A percentile compares a stretch with the other conserved stretches of the same genome.
Conservation (phyloP, 192 early-diverging fungal genomes). For the Backusella psychrophila region DNA sequence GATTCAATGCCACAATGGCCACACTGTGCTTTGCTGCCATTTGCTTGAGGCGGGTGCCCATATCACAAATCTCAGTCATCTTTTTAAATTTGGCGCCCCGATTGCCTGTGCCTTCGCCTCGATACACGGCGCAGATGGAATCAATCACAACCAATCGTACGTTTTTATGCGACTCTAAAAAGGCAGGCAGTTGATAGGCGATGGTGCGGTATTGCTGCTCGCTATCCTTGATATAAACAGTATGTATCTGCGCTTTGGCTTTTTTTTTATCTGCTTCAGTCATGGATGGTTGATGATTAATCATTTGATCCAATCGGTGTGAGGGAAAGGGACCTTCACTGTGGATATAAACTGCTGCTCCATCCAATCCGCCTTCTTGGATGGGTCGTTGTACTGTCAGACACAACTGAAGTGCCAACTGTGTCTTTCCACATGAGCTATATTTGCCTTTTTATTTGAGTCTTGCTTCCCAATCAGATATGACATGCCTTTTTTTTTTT, state of each 20-base stretch:
- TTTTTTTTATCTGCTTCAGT: background rate
- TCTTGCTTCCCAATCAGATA: no score
- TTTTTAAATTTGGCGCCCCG: constrained; percentile 31
- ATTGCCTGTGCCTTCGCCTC: constrained; percentile 44
- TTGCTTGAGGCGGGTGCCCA: constrained; percentile 61
- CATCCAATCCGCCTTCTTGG: constrained; percentile 50
- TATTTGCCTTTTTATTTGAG: background rate
- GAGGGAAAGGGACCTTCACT: constrained; percentile 75
- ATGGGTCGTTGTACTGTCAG: constrained; percentile 69
- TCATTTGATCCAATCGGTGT: constrained; percentile 54
- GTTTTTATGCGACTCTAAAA: constrained; percentile 44
- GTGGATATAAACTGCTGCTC: constrained; percentile 60
- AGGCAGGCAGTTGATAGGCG: constrained; percentile 67
- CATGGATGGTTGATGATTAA: constrained; percentile 9
- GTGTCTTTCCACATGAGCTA: constrained; percentile 84
- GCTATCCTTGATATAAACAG: constrained; percentile 63
- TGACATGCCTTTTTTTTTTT: background rate
- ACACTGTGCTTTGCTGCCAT: constrained; percentile 60
- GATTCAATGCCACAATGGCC: constrained; percentile 79
- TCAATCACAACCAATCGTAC: constrained; percentile 83
- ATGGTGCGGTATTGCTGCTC: constrained; percentile 74
- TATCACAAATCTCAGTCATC: constrained; percentile 50
- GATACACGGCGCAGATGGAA: constrained; percentile 79
- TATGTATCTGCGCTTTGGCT: constrained; percentile 47
- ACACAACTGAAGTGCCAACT: constrained; percentile 80